phyloP scores from a whole-genome alignment of 2,329 filamentous ascomycete genomes.

The Geosmithia putterillii region DNA sequence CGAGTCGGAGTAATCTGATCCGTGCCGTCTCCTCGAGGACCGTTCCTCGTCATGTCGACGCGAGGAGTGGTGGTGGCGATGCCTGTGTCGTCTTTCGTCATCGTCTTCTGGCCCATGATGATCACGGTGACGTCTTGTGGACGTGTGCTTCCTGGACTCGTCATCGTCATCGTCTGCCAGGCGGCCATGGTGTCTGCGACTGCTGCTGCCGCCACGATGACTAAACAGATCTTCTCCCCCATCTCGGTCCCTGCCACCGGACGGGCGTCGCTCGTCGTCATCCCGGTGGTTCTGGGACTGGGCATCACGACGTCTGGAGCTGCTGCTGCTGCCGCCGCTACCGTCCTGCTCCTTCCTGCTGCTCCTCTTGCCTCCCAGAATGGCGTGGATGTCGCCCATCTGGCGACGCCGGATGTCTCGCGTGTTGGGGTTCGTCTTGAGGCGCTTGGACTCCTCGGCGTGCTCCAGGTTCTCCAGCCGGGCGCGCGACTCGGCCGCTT shows the following conservation, averaged over 20 bases:
- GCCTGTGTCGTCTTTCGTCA: background rate
- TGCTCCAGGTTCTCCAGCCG: constrained; percentile 52
- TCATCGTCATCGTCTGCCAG: constrained; percentile 4
- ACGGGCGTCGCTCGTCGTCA: background rate
- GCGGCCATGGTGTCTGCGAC: constrained; percentile 11
- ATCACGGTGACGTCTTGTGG: background rate
- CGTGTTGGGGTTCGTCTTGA: constrained; percentile 30
- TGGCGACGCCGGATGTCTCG: constrained; percentile 43
- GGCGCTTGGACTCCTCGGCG: constrained; percentile 29
- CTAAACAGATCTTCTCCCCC: constrained; percentile 1
- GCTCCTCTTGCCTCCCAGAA: constrained; percentile 29
- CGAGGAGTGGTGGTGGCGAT: background rate
- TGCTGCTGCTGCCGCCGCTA: constrained; percentile 3
- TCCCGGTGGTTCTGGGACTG: background rate
- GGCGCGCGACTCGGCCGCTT: constrained; percentile 65
- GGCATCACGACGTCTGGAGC: background rate
- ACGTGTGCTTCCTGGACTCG: background rate
- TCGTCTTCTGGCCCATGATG: background rate
- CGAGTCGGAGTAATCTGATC: background rate
- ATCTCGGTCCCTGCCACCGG: constrained; percentile 2
- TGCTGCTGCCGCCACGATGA: constrained; percentile 3
- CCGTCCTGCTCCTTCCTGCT: constrained; percentile 6
- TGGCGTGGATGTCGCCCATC: constrained; percentile 48
- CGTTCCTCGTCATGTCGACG: background rate
- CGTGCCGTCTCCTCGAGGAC: background rate